phyloP scores from a whole-genome alignment of 2,329 filamentous ascomycete genomes.

The Aspergillus phoenicis region DNA sequence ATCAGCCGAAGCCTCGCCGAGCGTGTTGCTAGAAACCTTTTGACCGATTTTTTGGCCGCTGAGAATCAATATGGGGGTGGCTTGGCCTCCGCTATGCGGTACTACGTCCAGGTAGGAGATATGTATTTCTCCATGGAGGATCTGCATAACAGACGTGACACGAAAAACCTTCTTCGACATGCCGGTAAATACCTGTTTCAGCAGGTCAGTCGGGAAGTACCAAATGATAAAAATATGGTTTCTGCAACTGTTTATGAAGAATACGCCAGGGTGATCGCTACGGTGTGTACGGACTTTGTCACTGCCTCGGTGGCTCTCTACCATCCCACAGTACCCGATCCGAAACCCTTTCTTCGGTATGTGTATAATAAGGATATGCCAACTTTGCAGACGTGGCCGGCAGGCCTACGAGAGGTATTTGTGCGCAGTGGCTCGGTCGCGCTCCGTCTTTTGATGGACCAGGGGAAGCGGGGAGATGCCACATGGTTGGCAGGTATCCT shows the following conservation, averaged over 20 bases:
- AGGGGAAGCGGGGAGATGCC: constrained; percentile 33
- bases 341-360: constrained; percentile 34
- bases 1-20: constrained; percentile 26
- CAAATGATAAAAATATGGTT: constrained; percentile 28
- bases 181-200: constrained; percentile 31
- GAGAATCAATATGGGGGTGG: constrained; percentile 39
- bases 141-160: constrained; percentile 7
- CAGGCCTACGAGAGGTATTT: constrained; percentile 31
- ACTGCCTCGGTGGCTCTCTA: constrained; percentile 37
- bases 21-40: constrained; percentile 28
- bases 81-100: constrained; percentile 33
- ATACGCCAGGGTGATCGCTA: constrained; percentile 29
- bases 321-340: constrained; percentile 41
- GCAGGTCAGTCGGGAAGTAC: constrained; percentile 27
- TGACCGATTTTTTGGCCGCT: constrained; percentile 36
- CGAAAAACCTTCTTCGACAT: constrained; percentile 26
- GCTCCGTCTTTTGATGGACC: constrained; percentile 41
- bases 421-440: constrained; percentile 41
- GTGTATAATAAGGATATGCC: constrained; percentile 26
- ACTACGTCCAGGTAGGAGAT: constrained; percentile 32
- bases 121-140: constrained; percentile 21
- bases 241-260: constrained; percentile 36
- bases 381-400: constrained; percentile 23
- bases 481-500: constrained; percentile 34
- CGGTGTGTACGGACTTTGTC: constrained; percentile 30